Conservation (phyloP, 2,329 filamentous ascomycete species). For the Botrytis aclada region DNA sequence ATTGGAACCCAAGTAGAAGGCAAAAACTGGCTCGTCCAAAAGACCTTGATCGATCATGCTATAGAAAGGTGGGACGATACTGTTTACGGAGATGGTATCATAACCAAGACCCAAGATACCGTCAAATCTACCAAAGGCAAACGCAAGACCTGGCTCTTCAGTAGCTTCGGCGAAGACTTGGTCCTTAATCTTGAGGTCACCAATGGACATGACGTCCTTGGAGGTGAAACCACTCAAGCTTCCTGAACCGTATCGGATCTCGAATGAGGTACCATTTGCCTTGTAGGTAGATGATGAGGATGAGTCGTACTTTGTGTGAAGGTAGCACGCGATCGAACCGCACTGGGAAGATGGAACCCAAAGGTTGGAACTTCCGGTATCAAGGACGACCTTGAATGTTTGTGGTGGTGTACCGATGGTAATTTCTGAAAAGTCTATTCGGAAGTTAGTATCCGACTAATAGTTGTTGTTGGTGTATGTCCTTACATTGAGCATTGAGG, state of each 20-base stretch:
- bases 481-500: conserved; percentile 94
- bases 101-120: conserved; percentile 94
- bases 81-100: conserved; percentile 95
- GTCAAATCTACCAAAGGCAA: conserved; percentile 96
- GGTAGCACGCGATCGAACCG: conserved; percentile 94
- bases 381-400: conserved; percentile 95
- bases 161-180: conserved; percentile 98
- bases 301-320: conserved; percentile 96
- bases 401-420: conserved; percentile 88
- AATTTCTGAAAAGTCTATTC: conserved; percentile 92
- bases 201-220: conserved; percentile 80
- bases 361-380: conserved; percentile 97
- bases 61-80: conserved; percentile 93
- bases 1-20: conserved; percentile 85
- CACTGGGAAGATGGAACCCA: conserved; percentile 94
- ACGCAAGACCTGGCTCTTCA: conserved; percentile 90
- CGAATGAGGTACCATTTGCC: conserved; percentile 88
- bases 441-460: conserved; percentile 21
- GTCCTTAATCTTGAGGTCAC: conserved; percentile 80
- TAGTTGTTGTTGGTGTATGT: not conserved
- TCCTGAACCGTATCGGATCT: conserved; percentile 94
- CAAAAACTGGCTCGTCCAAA: conserved; percentile 88
- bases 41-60: conserved; percentile 88
- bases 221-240: conserved; percentile 93
- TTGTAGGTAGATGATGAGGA: conserved; percentile 85